A percentile compares a stretch with the other conserved stretches of the same genome.
Conservation (phyloP, 495 filamentous ascomycete species). For the Hypomontagnella submonticulosa region DNA sequence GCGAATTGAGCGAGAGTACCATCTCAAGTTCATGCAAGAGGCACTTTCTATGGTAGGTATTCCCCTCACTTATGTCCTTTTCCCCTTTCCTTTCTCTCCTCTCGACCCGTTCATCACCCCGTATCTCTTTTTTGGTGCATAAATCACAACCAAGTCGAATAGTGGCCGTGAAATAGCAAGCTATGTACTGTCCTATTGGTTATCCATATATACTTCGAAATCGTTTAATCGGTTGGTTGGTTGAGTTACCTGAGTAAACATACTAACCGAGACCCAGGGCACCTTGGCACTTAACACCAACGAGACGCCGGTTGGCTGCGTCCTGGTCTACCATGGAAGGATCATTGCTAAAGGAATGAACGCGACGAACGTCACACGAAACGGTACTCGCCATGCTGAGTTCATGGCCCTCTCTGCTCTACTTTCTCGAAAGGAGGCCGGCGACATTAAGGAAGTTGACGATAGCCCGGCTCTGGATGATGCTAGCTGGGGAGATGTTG, state of each 20-base stretch:
- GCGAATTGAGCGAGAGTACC: conserved; percentile 46
- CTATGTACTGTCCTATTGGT: no score
- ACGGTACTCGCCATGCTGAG: conserved; percentile 95
- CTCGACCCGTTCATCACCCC: conserved; percentile 3
- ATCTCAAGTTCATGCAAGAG: conserved; percentile 74
- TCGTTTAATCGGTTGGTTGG: neutral
- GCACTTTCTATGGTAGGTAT: conserved; percentile 72
- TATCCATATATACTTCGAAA: no score
- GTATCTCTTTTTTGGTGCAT: no score
- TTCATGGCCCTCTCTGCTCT: conserved; percentile 81
- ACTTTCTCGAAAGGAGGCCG: conserved; percentile 46
- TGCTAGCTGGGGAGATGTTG: conserved; percentile 56
- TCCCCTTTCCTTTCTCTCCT: conserved; percentile 6
- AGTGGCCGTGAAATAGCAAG: no score
- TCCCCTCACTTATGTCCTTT: neutral
- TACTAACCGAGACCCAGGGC: conserved; percentile 63
- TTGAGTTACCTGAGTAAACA: conserved; percentile 6
- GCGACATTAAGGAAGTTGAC: conserved; percentile 15
- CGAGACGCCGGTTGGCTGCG: conserved; percentile 96
- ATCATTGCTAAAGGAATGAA: conserved; percentile 93
- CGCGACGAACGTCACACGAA: conserved; percentile 85
- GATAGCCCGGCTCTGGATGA: conserved; percentile 33
- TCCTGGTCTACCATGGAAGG: conserved; percentile 78
- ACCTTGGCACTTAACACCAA: conserved; percentile 80
- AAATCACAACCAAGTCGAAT: no score